Conservation (phyloP, 768 basidiomycete genomes). For the Termitomyces sp. region DNA sequence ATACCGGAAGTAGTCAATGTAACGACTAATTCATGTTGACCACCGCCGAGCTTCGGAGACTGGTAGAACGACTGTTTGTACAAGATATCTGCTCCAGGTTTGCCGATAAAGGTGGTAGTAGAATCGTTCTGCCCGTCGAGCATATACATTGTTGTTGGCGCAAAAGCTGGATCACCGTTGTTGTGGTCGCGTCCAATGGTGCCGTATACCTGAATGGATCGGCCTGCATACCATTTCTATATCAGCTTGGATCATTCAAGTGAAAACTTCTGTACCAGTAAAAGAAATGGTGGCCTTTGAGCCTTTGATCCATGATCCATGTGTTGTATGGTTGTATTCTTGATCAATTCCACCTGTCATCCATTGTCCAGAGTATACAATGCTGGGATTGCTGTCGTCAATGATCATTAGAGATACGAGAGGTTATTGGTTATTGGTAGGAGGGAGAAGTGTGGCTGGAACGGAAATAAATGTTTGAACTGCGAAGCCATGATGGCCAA, state of each 20-base stretch:
- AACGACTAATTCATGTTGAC: conserved; percentile 4
- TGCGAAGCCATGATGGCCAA: no score
- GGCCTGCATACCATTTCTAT: neutral
- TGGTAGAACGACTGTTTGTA: conserved; percentile 2
- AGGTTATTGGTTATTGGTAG: neutral
- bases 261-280: conserved; percentile 5
- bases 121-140: conserved; percentile 6
- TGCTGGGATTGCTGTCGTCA: conserved; percentile 3
- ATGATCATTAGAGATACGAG: neutral
- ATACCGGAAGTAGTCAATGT: conserved; percentile 1
- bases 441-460: neutral
- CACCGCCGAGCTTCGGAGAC: conserved; percentile 2
- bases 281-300: conserved; percentile 4
- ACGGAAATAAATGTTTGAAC: no score
- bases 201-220: conserved; percentile 10
- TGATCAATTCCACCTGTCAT: neutral
- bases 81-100: neutral
- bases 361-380: conserved; percentile 7
- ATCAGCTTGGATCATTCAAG: neutral
- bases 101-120: neutral
- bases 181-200: conserved; percentile 9
- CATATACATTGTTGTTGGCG: conserved; percentile 5
- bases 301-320: conserved; percentile 3
- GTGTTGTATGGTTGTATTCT: conserved; percentile 2
- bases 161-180: conserved; percentile 8